Base-by-base conservation (phyloP, 1,139 yeast species). In the Pichia terricola region DNA sequence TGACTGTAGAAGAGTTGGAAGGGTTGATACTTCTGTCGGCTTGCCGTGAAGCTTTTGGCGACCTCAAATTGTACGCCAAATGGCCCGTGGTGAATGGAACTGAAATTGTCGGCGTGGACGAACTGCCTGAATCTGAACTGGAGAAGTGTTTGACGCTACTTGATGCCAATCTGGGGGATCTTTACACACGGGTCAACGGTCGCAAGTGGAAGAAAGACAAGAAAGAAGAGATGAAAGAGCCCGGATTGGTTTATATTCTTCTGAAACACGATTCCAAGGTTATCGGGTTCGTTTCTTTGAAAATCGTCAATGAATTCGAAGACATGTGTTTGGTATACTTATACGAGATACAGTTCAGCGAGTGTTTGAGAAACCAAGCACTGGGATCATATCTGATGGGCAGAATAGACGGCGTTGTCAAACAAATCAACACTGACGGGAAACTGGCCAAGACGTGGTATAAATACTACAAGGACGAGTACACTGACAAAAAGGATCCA, bases 271-370 rank as follows among this genome's bases (percentile, higher is more conserved):
- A 8, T 22, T 9, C 22, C 1, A 33, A 37, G 11, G n/a, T 40
- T n/a, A 9, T 45, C 40, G 46, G 57, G 26, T 42, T 46, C 34
- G 3, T 50, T 9, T 50, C 53, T 3, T 11, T 46, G 10, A 50
- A 48, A 32, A n/a, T 49, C 67, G 47, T 70, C 6, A 39, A 53
- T 26, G 67, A 66, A 39, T 55, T 56, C 27, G 64, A 60, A 11
- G 22, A 16, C 22, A 53, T 57, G 3, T 60, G 61, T 44, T 69
- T 65, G 26, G 53, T 73, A 10, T 73, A 73, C 46, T 56, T 73
- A 22, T 73, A 70, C 51, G 79, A 73, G 51, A 71, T 73, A 38
- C 78, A 73, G 42, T 57, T 73, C 1, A 43, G 45, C 26, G 60
- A 63, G 3, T 6, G 42, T n/a, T 61, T 47, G 43, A 72, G 72